Evolutionary conservation across 257 asterid genomes (phyloP).

Genomic region (Euphrasia confusa): DNA sequence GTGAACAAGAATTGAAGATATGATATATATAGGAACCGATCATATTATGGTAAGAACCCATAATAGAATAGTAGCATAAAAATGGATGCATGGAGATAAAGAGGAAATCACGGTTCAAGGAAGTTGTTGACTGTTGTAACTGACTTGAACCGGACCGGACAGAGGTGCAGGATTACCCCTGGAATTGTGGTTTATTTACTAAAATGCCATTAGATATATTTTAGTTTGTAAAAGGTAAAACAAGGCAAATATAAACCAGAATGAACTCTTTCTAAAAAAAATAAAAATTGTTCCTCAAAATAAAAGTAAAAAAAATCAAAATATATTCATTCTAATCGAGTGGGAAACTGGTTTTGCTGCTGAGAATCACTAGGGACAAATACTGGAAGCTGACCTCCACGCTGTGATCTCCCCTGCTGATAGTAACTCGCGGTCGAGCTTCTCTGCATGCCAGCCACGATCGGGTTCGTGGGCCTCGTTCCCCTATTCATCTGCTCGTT

Average conservation of each 20-base stretch:
- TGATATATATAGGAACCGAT: neutral
- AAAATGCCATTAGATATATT: slow-evolving; percentile 20
- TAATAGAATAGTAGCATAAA: too few relatives aligned
- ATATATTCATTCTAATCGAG: slow-evolving; percentile 24
- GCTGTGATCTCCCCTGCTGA: slow-evolving; percentile 80
- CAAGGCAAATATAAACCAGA: slow-evolving; percentile 1
- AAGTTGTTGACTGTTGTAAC: slow-evolving; percentile 31
- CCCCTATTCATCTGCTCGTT: slow-evolving; percentile 46
- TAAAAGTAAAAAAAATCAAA: neutral
- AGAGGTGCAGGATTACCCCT: slow-evolving; percentile 4
- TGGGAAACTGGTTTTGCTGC: slow-evolving; percentile 57
- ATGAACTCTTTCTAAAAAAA: slow-evolving; percentile 21
- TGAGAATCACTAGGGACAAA: slow-evolving; percentile 81
- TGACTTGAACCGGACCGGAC: slow-evolving; percentile 29
- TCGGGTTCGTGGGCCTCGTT: slow-evolving; percentile 30
- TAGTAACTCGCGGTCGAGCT: slow-evolving; percentile 52
- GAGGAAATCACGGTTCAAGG: slow-evolving; percentile 36
- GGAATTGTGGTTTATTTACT: slow-evolving; percentile 14
- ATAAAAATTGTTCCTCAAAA: slow-evolving; percentile 28
- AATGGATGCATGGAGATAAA: too few relatives aligned
- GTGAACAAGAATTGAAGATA: slow-evolving; percentile 23
- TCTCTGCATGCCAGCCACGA: slow-evolving; percentile 31
- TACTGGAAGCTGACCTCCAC: slow-evolving; percentile 93
- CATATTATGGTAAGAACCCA: slow-evolving; percentile 7
- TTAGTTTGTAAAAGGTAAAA: neutral